These are phyloP conservation scores for Mucor mucedo DNA, from an alignment of 371 early-diverging fungal species.

Conservation along the genomic window DNA sequence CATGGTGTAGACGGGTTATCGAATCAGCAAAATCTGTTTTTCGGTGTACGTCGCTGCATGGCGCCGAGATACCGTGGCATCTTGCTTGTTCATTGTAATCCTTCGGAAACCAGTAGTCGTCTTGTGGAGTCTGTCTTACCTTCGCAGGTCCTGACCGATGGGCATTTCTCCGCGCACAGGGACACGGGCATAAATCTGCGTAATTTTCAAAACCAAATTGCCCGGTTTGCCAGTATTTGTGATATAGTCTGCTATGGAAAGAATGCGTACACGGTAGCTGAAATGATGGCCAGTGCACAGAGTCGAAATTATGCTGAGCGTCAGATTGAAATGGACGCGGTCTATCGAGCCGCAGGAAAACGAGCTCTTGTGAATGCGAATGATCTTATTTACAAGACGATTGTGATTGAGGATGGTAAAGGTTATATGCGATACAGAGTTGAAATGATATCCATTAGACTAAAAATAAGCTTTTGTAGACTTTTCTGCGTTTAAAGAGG, in stretches of 20 bases:
- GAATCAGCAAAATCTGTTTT: slow-evolving; percentile 61
- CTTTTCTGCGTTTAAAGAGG: slow-evolving; percentile 53
- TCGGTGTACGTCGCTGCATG: slow-evolving; percentile 53
- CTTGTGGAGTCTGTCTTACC: slow-evolving; percentile 26
- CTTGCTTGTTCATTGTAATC: slow-evolving; percentile 46
- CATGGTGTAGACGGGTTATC: slow-evolving; percentile 66
- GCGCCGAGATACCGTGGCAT: slow-evolving; percentile 53
- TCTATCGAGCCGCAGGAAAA: slow-evolving; percentile 25
- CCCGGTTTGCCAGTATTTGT: slow-evolving; percentile 59
- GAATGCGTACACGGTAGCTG: slow-evolving; percentile 46
- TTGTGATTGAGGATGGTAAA: slow-evolving; percentile 19
- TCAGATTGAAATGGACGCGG: slow-evolving; percentile 12
- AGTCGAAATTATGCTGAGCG: slow-evolving; percentile 26
- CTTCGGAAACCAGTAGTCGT: slow-evolving; percentile 16
- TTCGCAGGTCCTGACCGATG: slow-evolving; percentile 6
- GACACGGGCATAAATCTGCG: slow-evolving; percentile 54
- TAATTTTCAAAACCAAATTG: slow-evolving; percentile 64
- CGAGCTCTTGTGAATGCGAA: slow-evolving; percentile 34
- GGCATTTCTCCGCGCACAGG: slow-evolving; percentile 9
- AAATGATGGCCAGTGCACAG: slow-evolving; percentile 52
- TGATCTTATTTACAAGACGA: slow-evolving; percentile 38
- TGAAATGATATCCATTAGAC: too few relatives aligned
- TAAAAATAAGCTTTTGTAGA: slow-evolving; percentile 12
- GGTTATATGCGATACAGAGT: too few relatives aligned
- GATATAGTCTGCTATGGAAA: slow-evolving; percentile 48